Conservation (phyloP, 1,139 yeast genomes). For the Spencermartinsiella ligniputridi region DNA sequence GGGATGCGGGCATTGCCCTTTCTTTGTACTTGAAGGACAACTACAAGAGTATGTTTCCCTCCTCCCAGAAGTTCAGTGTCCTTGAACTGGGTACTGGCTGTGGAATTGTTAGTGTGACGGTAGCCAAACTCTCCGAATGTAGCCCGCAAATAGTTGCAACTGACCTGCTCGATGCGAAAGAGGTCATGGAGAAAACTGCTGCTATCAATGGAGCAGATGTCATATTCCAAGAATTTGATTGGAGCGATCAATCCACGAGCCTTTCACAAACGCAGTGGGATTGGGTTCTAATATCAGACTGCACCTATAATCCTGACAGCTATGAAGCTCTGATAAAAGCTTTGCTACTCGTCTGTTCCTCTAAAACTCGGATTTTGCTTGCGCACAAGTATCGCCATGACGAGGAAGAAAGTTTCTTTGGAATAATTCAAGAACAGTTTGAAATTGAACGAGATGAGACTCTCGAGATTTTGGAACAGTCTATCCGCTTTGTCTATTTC, state of each 20-base stretch:
- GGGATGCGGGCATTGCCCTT: slow-evolving; percentile 20
- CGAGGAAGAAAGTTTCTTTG: slow-evolving; percentile 25
- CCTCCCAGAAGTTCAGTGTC: slow-evolving; percentile 1
- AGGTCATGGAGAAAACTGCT: slow-evolving; percentile 16
- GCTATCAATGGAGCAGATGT: slow-evolving; percentile 6
- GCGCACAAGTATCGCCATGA: slow-evolving; percentile 29
- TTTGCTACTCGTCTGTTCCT: slow-evolving; percentile 14
- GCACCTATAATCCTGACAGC: slow-evolving; percentile 30
- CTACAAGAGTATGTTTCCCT: not conserved
- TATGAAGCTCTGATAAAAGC: slow-evolving; percentile 25
- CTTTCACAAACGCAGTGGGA: slow-evolving; percentile 16
- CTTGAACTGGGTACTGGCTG: slow-evolving; percentile 21
- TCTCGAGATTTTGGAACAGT: no score
- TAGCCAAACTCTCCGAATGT: slow-evolving; percentile 5
- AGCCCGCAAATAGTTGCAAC: slow-evolving; percentile 9
- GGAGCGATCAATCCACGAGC: slow-evolving; percentile 11
- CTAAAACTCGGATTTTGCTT: slow-evolving; percentile 19
- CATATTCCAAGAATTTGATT: slow-evolving; percentile 13
- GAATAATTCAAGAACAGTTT: not conserved
- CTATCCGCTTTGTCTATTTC: no score
- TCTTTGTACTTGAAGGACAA: not conserved
- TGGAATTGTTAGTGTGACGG: slow-evolving; percentile 17
- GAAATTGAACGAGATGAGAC: no score
- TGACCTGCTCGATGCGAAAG: slow-evolving; percentile 17
- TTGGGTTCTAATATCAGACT: slow-evolving; percentile 29